These are phyloP conservation scores for Herpetomonas samuelpessoai DNA, from an alignment of 208 protist species.

Conservation along the genomic window DNA sequence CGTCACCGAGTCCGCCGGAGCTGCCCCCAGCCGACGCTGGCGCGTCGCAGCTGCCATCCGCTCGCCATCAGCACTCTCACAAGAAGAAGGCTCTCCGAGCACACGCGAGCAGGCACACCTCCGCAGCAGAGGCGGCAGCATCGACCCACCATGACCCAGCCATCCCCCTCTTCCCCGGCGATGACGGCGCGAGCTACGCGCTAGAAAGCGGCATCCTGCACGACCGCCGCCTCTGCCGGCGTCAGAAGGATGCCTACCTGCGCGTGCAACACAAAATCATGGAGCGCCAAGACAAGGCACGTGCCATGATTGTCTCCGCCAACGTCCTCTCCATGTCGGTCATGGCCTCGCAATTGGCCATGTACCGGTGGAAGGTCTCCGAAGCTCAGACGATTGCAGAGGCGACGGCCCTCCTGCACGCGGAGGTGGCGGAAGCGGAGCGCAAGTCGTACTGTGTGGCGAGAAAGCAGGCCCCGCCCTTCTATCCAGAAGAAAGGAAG, in stretches of 20 bases:
- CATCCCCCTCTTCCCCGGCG: conserved; percentile 9
- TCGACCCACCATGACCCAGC: neutral
- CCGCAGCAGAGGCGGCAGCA: too few species aligned
- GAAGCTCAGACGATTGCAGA: conserved; percentile 70
- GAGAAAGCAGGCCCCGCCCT: conserved; percentile 15
- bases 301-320: conserved; percentile 65
- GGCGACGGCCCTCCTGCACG: conserved; percentile 50
- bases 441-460: conserved; percentile 45
- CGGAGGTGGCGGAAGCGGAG: conserved; percentile 34
- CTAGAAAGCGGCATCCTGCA: conserved; percentile 39
- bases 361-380: conserved; percentile 81
- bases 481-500: conserved; percentile 20
- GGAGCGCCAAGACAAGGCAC: conserved; percentile 38
- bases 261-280: conserved; percentile 51
- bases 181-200: conserved; percentile 25
- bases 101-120: too few species aligned
- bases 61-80: too few species aligned
- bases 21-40: too few species aligned
- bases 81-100: too few species aligned
- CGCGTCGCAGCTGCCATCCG: too few species aligned
- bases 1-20: too few species aligned
- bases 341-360: conserved; percentile 74
- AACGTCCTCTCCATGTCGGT: conserved; percentile 76
- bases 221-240: conserved; percentile 18
- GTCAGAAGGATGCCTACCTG: conserved; percentile 57